Evolutionary conservation across 768 basidiomycete species (phyloP), one percentile per base, ranked within the genome.

Genomic region (Thelephora aurantiotincta): DNA sequence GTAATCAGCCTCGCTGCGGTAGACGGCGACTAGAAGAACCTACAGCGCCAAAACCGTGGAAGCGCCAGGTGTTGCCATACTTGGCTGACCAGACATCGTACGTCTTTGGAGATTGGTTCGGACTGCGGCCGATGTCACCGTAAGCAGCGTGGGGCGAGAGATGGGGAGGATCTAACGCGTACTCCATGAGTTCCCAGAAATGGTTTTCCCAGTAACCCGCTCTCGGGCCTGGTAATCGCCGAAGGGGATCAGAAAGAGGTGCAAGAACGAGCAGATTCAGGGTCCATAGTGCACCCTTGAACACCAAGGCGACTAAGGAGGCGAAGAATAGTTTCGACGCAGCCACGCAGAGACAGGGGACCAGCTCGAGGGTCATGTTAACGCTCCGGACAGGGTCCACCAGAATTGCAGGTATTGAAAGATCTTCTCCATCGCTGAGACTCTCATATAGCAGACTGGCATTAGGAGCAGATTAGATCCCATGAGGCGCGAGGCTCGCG

Each of bases 1-100:
- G 9, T 9, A n/a, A 18, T 16, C 11, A 33, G 14, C 18, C 23
- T 23, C 5, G 33, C 30, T n/a, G 11, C 22, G 35, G 26, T 14
- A 33, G 26, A 44, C 16, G 22, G 20, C 41, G 34, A 26, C 43
- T 33, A 22, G 44, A 16, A 13, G 26, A n/a, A 43, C 58, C 42
- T 50, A 73, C 74, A 57, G 57, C 68, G 35, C 75, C 76, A 58
- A 71, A 73, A 1, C 75, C 75, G 52, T 78, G 70, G 48, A 75
- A 74, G 36, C 70, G 59, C 50, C 75, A 73, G 1, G 73, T 77
- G 51, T 68, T 68, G 11, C 75, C 76, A 57, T 65, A 72, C 13
- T 51, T 57, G 47, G 60, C 62, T 20, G 63, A 60, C 73, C 73
- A 77, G 16, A 65, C 60, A 13, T 65, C 60, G 52, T 74, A 65